phyloP scores from a whole-genome alignment of 148 eudicot species.

The Fagopyrum homotropicum region DNA sequence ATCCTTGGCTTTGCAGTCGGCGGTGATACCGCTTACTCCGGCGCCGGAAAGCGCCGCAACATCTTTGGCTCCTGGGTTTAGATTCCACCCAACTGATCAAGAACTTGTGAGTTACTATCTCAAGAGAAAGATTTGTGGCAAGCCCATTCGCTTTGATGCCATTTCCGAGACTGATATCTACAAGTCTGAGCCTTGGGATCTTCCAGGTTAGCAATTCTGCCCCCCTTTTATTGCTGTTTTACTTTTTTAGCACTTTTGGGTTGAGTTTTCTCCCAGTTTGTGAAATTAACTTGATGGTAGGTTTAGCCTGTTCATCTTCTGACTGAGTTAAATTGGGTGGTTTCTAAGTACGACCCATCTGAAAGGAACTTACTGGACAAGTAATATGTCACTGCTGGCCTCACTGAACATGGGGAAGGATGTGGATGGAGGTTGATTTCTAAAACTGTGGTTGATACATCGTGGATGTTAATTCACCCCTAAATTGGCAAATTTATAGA shows the following conservation, averaged over 20 bases:
- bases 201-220: conserved; percentile 36
- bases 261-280: neutral
- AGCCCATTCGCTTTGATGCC: conserved; percentile 63
- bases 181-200: conserved; percentile 85
- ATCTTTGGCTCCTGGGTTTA: conserved; percentile 69
- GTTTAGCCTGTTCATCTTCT: neutral
- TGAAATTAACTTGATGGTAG: neutral
- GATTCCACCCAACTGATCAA: conserved; percentile 82
- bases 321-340: neutral
- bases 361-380: neutral
- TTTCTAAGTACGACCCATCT: neutral
- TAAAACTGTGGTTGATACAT: neutral
- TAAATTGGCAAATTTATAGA: neutral
- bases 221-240: neutral
- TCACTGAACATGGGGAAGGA: neutral
- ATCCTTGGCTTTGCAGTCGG: conserved; percentile 19
- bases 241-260: neutral
- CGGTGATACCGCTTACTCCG: neutral
- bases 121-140: conserved; percentile 59
- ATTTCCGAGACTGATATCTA: conserved; percentile 72
- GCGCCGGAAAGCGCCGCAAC: conserved; percentile 36
- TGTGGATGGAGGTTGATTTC: neutral
- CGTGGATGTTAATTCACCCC: neutral
- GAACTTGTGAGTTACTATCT: conserved; percentile 70
- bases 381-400: neutral